Evolutionary conservation across 805 yeast genomes (phyloP).

Genomic region (Pichia cabralensis): DNA sequence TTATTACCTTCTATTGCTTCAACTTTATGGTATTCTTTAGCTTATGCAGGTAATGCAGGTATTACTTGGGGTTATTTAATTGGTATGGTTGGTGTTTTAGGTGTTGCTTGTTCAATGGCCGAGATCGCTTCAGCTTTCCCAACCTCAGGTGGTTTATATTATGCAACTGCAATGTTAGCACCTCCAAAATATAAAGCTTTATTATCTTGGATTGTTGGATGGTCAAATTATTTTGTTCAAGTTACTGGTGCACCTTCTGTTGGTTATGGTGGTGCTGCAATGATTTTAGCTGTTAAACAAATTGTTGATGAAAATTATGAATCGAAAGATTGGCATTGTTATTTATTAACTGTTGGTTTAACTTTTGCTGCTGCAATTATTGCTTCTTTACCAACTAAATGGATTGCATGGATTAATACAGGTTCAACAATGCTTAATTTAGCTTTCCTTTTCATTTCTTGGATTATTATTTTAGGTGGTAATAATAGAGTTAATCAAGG

Average conservation of each 20-base stretch:
- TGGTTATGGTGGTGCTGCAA: constrained; percentile 43
- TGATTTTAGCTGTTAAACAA: constrained; percentile 43
- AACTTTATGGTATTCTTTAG: constrained; percentile 48
- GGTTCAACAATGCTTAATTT: constrained; percentile 41
- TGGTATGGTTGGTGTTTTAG: constrained; percentile 44
- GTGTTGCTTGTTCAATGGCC: constrained; percentile 54
- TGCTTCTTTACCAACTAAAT: constrained; percentile 44
- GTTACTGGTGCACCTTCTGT: constrained; percentile 56
- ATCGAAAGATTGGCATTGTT: constrained; percentile 40
- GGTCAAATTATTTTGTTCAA: constrained; percentile 57
- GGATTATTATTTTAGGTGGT: constrained; percentile 44
- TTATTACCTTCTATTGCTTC: constrained; percentile 60
- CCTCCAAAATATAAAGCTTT: constrained; percentile 45
- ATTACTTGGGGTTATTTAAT: constrained; percentile 54
- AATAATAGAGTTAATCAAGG: constrained; percentile 31
- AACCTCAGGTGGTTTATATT: constrained; percentile 59
- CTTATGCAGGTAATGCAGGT: constrained; percentile 54
- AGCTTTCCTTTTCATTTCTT: constrained; percentile 39
- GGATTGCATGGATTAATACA: constrained; percentile 42
- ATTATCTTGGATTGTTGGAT: constrained; percentile 53
- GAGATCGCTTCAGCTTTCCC: constrained; percentile 60
- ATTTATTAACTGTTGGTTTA: constrained; percentile 42
- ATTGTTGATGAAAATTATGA: constrained; percentile 30
- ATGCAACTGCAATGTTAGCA: constrained; percentile 54
- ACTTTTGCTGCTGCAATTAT: constrained; percentile 37